Evolutionary conservation across 495 filamentous ascomycete species (phyloP).

Genomic region (Pyrenopolyporus hunteri): DNA sequence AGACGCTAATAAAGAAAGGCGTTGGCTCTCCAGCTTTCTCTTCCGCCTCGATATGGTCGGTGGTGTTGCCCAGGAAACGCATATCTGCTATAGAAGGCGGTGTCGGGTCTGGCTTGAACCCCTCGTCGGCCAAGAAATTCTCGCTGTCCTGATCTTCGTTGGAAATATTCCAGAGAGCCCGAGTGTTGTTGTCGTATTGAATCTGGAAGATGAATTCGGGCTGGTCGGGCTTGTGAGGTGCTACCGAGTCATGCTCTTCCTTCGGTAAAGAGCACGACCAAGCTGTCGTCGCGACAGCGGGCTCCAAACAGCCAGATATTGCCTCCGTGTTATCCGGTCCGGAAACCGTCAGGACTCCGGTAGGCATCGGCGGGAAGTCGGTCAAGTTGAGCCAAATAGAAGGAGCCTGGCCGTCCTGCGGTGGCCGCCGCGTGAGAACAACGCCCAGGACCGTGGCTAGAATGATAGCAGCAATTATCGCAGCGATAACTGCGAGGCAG

Average conservation of each 20-base stretch:
- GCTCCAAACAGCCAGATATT: constrained; percentile 66
- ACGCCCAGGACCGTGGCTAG: constrained; percentile 65
- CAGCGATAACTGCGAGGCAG: constrained; percentile 59
- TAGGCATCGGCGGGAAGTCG: constrained; percentile 83
- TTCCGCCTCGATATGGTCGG: constrained; percentile 66
- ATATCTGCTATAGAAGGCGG: constrained; percentile 73
- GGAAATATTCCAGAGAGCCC: constrained; percentile 50
- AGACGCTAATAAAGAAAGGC: constrained; percentile 68
- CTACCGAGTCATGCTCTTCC: constrained; percentile 66
- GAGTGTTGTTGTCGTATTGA: constrained; percentile 74
- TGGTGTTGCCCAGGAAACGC: constrained; percentile 81
- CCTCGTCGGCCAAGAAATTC: constrained; percentile 30
- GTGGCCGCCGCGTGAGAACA: constrained; percentile 59
- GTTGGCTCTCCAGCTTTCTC: constrained; percentile 71
- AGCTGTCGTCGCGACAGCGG: constrained; percentile 62
- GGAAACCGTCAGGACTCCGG: constrained; percentile 76
- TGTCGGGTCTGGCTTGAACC: constrained; percentile 63
- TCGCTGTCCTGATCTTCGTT: constrained; percentile 23
- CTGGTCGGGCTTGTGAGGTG: constrained; percentile 65
- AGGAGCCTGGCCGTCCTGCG: constrained; percentile 39
- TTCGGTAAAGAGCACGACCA: constrained; percentile 88
- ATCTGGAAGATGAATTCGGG: constrained; percentile 84
- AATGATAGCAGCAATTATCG: constrained; percentile 64
- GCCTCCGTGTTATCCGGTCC: constrained; percentile 64
- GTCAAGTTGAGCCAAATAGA: constrained; percentile 80